A percentile compares a stretch with the other conserved stretches of the same genome.
These are phyloP conservation scores for Leccinum colubrinum DNA, from an alignment of 1,284 basidiomycete genomes.

Conservation along the genomic window DNA sequence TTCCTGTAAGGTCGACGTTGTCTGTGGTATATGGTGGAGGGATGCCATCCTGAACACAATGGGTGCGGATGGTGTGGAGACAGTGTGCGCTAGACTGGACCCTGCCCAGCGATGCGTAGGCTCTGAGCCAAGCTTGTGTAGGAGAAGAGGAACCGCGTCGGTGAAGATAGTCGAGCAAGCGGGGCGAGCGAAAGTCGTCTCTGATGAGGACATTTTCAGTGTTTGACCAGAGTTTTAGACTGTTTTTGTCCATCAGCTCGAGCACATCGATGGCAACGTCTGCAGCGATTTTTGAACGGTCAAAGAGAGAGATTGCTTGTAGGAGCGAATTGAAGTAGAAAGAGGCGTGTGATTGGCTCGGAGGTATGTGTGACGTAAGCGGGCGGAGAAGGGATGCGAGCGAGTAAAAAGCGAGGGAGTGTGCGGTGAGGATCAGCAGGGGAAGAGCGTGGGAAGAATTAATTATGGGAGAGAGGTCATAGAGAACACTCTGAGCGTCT, in stretches of 20 bases:
- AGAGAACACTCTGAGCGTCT: slow-evolving; percentile 22
- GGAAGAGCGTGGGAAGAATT: slow-evolving; percentile 28
- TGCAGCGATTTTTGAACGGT: slow-evolving; percentile 41
- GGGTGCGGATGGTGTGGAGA: slow-evolving; percentile 36
- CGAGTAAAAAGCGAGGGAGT: slow-evolving; percentile 48
- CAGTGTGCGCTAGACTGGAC: slow-evolving; percentile 42
- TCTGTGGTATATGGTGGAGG: slow-evolving; percentile 25
- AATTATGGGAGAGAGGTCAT: slow-evolving; percentile 16
- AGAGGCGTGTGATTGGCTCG: slow-evolving; percentile 35
- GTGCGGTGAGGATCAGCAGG: slow-evolving; percentile 41
- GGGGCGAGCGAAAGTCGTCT: slow-evolving; percentile 47
- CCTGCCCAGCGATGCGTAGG: slow-evolving; percentile 44
- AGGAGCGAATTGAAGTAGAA: slow-evolving; percentile 58
- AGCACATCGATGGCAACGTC: slow-evolving; percentile 43
- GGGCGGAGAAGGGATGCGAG: slow-evolving; percentile 40
- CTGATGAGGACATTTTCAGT: slow-evolving; percentile 49
- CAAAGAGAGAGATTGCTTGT: slow-evolving; percentile 45
- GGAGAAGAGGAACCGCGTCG: slow-evolving; percentile 3
- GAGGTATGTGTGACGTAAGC: slow-evolving; percentile 43
- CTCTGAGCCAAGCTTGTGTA: slow-evolving; percentile 44
- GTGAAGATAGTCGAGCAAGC: slow-evolving; percentile 46
- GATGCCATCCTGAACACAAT: slow-evolving; percentile 20
- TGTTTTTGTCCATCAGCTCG: slow-evolving; percentile 39
- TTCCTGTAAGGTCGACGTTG: slow-evolving; percentile 9
- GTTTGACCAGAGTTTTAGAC: slow-evolving; percentile 39